Conservation (phyloP, 148 eudicot species). For the Chenopodium berlandieri region DNA sequence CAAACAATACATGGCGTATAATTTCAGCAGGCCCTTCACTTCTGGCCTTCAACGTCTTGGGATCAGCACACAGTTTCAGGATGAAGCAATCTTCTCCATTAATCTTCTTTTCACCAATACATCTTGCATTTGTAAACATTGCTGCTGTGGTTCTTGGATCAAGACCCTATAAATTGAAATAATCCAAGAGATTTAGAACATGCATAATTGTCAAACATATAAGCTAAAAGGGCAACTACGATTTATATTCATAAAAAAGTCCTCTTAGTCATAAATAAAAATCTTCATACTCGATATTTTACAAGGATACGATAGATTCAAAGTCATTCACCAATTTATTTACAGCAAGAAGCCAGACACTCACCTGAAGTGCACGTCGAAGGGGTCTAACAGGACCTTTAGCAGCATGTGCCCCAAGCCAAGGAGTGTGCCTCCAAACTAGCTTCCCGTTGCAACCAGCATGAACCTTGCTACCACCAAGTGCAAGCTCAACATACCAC, state of each 20-base stretch:
- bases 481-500: constrained; percentile 88
- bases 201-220: not conserved
- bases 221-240: not conserved
- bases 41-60: constrained; percentile 52
- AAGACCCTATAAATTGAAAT: constrained; percentile 44
- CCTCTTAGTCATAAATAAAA: too few species aligned
- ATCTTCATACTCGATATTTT: too few species aligned
- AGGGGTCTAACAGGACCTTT: constrained; percentile 84
- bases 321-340: not conserved
- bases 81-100: constrained; percentile 68
- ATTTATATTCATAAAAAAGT: not conserved
- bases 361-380: constrained; percentile 87
- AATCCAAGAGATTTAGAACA: not conserved
- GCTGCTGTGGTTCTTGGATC: constrained; percentile 65
- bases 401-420: constrained; percentile 85
- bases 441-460: constrained; percentile 78
- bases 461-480: constrained; percentile 76
- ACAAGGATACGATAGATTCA: not conserved
- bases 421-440: constrained; percentile 84
- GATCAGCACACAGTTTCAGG: constrained; percentile 63
- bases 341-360: constrained; percentile 1
- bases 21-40: constrained; percentile 69
- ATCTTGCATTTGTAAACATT: constrained; percentile 58
- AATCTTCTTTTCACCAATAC: constrained; percentile 58
- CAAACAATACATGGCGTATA: constrained; percentile 56